Evolutionary conservation across 441 rosid species (phyloP).

Genomic region (Populus tomentosa): DNA sequence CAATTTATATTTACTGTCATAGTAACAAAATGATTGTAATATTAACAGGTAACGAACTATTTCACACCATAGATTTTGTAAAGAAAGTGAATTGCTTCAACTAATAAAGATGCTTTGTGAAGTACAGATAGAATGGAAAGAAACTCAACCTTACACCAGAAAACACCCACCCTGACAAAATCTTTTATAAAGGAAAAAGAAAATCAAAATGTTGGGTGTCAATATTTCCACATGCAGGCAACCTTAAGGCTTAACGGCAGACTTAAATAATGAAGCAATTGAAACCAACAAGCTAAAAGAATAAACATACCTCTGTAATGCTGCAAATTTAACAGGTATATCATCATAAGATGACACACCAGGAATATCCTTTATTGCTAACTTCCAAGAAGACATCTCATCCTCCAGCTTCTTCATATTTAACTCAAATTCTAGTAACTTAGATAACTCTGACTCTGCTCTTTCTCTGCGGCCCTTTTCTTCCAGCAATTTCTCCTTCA

Average conservation of each 20-base stretch:
- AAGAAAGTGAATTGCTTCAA: neutral
- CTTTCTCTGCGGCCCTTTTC: conserved; percentile 76
- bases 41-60: neutral
- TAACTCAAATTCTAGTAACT: conserved; percentile 53
- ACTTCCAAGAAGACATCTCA: conserved; percentile 83
- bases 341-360: conserved; percentile 75
- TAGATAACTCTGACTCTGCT: conserved; percentile 65
- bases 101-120: neutral
- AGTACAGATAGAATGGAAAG: neutral
- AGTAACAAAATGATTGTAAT: neutral
- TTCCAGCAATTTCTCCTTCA: conserved; percentile 78
- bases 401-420: conserved; percentile 57
- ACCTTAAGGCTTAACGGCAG: neutral
- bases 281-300: conserved; percentile 13
- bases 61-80: neutral
- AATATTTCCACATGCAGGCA: neutral
- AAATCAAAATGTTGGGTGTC: neutral
- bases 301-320: conserved; percentile 68
- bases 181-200: neutral
- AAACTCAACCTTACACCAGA: neutral
- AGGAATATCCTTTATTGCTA: conserved; percentile 60
- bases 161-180: neutral
- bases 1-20: neutral
- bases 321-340: conserved; percentile 56
- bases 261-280: conserved; percentile 11